A percentile compares a stretch with the other conserved stretches of the same genome.
These are phyloP conservation scores for Aspergillus latus DNA, from an alignment of 2,329 filamentous ascomycete species.

Conservation along the genomic window DNA sequence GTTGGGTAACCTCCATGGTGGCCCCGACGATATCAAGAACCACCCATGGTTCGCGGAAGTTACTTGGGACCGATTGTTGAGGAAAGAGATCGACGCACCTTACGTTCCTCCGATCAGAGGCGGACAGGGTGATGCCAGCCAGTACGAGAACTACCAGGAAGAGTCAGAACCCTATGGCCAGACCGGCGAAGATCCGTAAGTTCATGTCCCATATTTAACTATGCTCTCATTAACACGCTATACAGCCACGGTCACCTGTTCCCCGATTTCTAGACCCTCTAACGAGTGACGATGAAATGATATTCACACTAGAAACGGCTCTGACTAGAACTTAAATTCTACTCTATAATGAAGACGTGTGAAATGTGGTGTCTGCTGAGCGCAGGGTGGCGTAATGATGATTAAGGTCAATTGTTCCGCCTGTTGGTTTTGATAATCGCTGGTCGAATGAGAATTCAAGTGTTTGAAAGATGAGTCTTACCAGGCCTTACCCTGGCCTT, in stretches of 20 bases:
- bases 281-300: conserved; percentile 36
- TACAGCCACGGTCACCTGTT: conserved; percentile 71
- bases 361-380: not conserved
- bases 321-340: conserved; percentile 3
- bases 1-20: conserved; percentile 88
- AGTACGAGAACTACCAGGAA: conserved; percentile 97
- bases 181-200: conserved; percentile 80
- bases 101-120: conserved; percentile 96
- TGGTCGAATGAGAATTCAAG: conserved; percentile 21
- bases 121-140: conserved; percentile 89
- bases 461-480: conserved; percentile 5
- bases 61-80: conserved; percentile 89
- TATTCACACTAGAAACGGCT: conserved; percentile 19
- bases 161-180: conserved; percentile 90
- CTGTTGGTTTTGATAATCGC: conserved; percentile 21
- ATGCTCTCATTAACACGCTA: conserved; percentile 1
- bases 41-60: conserved; percentile 97
- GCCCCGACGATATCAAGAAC: conserved; percentile 87
- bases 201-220: conserved; percentile 31
- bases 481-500: conserved; percentile 2
- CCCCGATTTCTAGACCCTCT: conserved; percentile 63
- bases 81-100: conserved; percentile 97
- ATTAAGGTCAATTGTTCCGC: conserved; percentile 1
- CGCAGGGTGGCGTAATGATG: not conserved
- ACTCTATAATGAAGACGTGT: conserved; percentile 5